Evolutionary conservation across 371 early-diverging fungal genomes (phyloP), one percentile per base, ranked within the genome.

Genomic region (Conidiobolus incongruus): DNA sequence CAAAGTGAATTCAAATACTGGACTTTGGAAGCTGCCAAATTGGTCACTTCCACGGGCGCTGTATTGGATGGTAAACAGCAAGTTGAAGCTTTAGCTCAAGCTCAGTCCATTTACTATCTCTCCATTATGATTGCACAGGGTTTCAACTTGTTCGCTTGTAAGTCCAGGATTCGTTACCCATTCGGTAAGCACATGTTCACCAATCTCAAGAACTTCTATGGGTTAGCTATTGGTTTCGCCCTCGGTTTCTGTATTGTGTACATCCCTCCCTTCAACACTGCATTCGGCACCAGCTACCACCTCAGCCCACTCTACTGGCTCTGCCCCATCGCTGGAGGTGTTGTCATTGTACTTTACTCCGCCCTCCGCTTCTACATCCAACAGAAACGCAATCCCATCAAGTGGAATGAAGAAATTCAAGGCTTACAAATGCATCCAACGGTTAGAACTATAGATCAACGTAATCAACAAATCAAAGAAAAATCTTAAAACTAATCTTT

Each of bases 71-170:
- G 56, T 20, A 50, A 46, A 0, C 49, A 63, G 19, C 82, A 77
- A 55, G 53, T 59, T 17, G 61, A 62, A 10, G 64, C 66, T 37
- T 49, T 77, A 33, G 60, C 63, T 41, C 64, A 70, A 50, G 80
- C 76, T 3, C 87, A 88, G 52, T 76, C 86, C 2, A 64, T 68
- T 28, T 83, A 73, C 59, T 90, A 81, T 52, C 58, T 87, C 38
- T 57, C 65, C 38, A 61, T 95, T 17, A 67, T 87, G 72, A 66
- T 87, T 45, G 62, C 64, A 56, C 96, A 95, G 55, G 65, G 75
- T 52, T 90, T 84, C 69, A 95, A 93, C 61, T 54, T 87, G 62
- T 88, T 92, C 54, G 75, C 82, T 21, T 82, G 86, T 63, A 94
- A 94, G 65, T 70, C 77, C 34, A 60, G 75, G 8, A 63, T 73